phyloP scores from a whole-genome alignment of 2,329 filamentous ascomycete species.

The Sclerotinia trifoliorum region DNA sequence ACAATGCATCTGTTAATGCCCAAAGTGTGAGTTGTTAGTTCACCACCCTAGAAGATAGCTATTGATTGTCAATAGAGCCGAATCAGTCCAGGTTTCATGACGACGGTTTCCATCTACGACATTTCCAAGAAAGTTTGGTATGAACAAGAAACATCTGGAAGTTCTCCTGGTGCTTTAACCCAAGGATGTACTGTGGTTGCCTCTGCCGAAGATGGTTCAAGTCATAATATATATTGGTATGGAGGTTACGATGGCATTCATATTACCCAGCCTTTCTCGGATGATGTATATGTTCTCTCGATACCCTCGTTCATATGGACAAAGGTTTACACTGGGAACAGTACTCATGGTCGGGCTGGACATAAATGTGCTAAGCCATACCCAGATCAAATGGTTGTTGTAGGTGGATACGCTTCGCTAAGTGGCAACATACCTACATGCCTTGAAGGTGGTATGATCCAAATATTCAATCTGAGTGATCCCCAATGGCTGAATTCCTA shows the following conservation, averaged over 20 bases:
- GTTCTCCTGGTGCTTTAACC: conserved; percentile 61
- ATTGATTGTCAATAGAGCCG: conserved; percentile 46
- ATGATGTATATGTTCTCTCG: conserved; percentile 72
- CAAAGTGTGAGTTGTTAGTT: conserved; percentile 43
- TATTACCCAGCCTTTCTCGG: conserved; percentile 52
- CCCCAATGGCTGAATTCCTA: conserved; percentile 70
- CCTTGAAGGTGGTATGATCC: conserved; percentile 51
- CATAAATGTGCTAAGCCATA: conserved; percentile 69
- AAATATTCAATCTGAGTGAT: conserved; percentile 71
- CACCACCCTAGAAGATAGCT: too few relatives aligned
- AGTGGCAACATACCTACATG: conserved; percentile 43
- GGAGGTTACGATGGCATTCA: conserved; percentile 65
- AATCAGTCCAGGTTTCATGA: conserved; percentile 69
- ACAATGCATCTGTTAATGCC: conserved; percentile 40
- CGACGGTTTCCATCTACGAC: conserved; percentile 71
- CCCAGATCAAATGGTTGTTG: conserved; percentile 68
- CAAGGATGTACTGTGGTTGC: conserved; percentile 71
- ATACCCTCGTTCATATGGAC: conserved; percentile 74
- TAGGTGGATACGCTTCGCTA: conserved; percentile 59
- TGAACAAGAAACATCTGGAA: conserved; percentile 66
- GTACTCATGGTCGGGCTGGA: conserved; percentile 59
- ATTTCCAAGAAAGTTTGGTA: conserved; percentile 69
- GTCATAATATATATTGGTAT: conserved; percentile 77
- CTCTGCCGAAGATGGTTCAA: conserved; percentile 68
- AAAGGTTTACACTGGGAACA: conserved; percentile 53